Conservation (phyloP, 2,329 filamentous ascomycete genomes). For the Coniochaeta sp. region DNA sequence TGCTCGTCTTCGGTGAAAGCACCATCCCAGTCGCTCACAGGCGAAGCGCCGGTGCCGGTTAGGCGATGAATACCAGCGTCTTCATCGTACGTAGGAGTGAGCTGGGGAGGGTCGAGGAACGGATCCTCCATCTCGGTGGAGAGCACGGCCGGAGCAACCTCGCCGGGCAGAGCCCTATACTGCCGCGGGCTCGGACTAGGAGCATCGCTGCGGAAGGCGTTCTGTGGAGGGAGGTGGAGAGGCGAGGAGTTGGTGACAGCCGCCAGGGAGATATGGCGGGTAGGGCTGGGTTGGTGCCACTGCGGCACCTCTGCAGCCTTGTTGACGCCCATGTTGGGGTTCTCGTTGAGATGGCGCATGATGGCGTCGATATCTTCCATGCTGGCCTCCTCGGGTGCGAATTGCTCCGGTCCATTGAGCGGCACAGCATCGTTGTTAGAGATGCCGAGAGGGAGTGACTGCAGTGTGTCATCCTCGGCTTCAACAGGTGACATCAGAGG, state of each 20-base stretch:
- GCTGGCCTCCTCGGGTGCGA: conserved; percentile 33
- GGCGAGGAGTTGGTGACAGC: conserved; percentile 39
- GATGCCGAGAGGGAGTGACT: conserved; percentile 11
- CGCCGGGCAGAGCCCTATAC: conserved; percentile 38
- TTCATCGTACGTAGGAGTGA: conserved; percentile 42
- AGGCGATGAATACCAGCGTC: conserved; percentile 56
- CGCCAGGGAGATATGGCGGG: conserved; percentile 28
- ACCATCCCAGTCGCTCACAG: conserved; percentile 88
- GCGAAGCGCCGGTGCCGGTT: conserved; percentile 55
- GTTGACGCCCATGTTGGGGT: conserved; percentile 69
- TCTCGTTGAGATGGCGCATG: conserved; percentile 77
- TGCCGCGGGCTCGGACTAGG: conserved; percentile 66
- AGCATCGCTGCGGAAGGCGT: conserved; percentile 54
- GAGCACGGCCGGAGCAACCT: conserved; percentile 36
- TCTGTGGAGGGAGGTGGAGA: conserved; percentile 44
- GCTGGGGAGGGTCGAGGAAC: conserved; percentile 46
- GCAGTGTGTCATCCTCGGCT: conserved; percentile 21
- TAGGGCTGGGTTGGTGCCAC: conserved; percentile 39
- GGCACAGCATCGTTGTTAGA: conserved; percentile 21
- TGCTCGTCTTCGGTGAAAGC: conserved; percentile 78
- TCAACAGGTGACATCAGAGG: conserved; percentile 18
- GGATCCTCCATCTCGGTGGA: conserved; percentile 56
- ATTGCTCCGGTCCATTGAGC: conserved; percentile 3
- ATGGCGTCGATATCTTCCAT: conserved; percentile 88
- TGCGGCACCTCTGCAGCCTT: conserved; percentile 42